These are phyloP conservation scores for Boletus sensibilis DNA, from an alignment of 768 basidiomycete genomes.

Conservation along the genomic window DNA sequence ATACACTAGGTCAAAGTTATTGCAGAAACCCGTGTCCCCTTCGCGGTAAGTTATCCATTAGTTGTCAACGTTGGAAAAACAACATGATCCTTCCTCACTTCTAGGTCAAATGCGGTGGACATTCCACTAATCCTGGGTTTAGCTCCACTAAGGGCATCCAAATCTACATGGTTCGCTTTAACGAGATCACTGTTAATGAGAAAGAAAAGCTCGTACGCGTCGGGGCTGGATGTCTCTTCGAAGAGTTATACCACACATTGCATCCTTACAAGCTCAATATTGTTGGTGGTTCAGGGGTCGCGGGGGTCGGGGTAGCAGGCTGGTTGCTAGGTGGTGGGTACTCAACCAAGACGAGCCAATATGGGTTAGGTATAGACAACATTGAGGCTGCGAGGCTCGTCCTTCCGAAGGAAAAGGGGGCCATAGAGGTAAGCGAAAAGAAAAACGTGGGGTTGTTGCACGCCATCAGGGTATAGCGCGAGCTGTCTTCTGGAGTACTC, in stretches of 20 bases:
- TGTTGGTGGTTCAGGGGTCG: conserved; percentile 24
- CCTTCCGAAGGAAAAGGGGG: too few relatives aligned
- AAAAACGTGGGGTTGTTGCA: background rate
- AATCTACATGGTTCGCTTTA: conserved; percentile 28
- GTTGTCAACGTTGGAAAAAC: background rate
- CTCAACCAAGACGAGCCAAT: conserved; percentile 34
- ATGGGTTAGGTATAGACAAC: conserved; percentile 36
- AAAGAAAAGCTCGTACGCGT: conserved; percentile 14
- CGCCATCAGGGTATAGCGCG: background rate
- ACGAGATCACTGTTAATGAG: conserved; percentile 12
- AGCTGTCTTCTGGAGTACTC: background rate
- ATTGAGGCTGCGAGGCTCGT: conserved; percentile 29
- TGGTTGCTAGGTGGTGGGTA: conserved; percentile 37
- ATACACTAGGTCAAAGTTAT: conserved; percentile 10
- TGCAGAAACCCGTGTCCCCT: conserved; percentile 2
- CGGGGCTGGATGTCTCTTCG: conserved; percentile 31
- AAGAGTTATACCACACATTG: conserved; percentile 28
- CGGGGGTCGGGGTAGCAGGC: conserved; percentile 33
- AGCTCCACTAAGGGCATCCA: conserved; percentile 35
- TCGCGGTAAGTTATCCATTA: conserved; percentile 8
- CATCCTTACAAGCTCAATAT: conserved; percentile 9
- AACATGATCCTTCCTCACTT: background rate
- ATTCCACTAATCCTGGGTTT: conserved; percentile 29
- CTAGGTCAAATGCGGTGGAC: conserved; percentile 37
- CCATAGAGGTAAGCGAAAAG: background rate